Conservation (phyloP, 208 protist species). For the Leishmania braziliensis region DNA sequence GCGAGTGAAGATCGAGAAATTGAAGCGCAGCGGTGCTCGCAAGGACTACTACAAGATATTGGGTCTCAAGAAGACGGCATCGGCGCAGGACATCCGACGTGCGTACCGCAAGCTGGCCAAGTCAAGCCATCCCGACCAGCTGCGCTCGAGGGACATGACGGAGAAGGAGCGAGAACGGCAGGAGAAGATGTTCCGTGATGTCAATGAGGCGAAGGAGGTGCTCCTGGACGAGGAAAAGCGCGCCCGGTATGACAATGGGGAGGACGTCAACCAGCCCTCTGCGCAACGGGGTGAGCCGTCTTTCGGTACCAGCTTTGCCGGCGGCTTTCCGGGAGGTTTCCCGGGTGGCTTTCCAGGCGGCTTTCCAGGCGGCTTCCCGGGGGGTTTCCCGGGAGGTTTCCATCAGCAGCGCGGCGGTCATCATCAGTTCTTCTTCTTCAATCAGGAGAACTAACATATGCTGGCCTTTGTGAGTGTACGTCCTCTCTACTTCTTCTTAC, state of each 20-base stretch:
- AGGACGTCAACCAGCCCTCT: conserved; percentile 82
- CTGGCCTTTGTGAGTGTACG: neutral
- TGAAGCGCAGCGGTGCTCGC: conserved; percentile 50
- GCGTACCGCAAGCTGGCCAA: conserved; percentile 92
- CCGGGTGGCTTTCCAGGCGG: conserved; percentile 31
- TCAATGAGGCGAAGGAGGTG: conserved; percentile 93
- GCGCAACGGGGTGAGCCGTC: conserved; percentile 44
- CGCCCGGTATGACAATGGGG: conserved; percentile 85
- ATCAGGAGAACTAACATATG: neutral
- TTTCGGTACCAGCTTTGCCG: conserved; percentile 36
- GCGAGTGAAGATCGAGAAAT: conserved; percentile 55
- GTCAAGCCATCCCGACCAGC: conserved; percentile 88
- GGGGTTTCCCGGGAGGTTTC: conserved; percentile 20
- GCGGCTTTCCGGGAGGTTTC: conserved; percentile 36
- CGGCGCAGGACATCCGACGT: conserved; percentile 80
- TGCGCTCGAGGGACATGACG: conserved; percentile 73
- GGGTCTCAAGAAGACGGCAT: conserved; percentile 84
- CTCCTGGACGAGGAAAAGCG: conserved; percentile 89
- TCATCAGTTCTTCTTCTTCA: conserved; percentile 59
- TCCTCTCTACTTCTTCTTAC: neutral
- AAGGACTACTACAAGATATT: conserved; percentile 95
- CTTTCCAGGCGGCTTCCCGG: neutral
- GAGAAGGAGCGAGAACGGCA: conserved; percentile 69
- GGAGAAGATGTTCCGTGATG: conserved; percentile 85
- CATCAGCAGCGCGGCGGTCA: conserved; percentile 29